Evolutionary conservation across 2,329 filamentous ascomycete genomes (phyloP), one percentile per base, ranked within the genome.

Genomic region (Exutisphaerella laricina): DNA sequence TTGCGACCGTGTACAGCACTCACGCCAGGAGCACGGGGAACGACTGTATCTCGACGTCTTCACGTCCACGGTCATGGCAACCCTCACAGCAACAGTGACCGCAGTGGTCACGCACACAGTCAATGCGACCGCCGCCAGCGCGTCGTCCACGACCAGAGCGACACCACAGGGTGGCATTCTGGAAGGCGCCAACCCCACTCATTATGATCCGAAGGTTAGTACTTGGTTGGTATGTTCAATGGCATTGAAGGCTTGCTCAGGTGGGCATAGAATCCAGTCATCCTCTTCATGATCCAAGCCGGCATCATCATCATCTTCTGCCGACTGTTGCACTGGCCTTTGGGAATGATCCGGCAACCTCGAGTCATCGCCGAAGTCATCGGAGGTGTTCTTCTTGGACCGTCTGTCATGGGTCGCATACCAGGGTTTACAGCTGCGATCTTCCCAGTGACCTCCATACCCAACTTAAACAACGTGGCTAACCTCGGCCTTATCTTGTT

Each of bases 331-430:
- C 84, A 90, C 61, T 88, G 77, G 68, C 86, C 85, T 7, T 75
- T 90, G 4, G 82, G 82, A 54, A 82, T 81, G 57, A 73, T 92
- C 37, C 80, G 84, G 43, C 86, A 92, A 60, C 86, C 86, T 50
- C 79, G 84, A 34, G 86, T 92, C 53, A 89, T 92, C 56, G 83
- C 85, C 37, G 86, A 92, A 67, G 85, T 92, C 45, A 79, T 90
- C 42, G 85, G 84, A n/a, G 86, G 85, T 40, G 86, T 92, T 58
- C 65, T 95, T 26, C 75, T 95, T 1, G 88, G 88, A 3, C 88
- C 88, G 1, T 92, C 88, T 0, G 84, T 94, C 16, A 84, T 94
- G 79, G 88, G 88, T 58, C 80, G 84, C 39, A 88, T 94, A 16
- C 87, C 87, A 1, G 80, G 82, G 28, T 95, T 94, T 68, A 73